Base-by-base conservation (phyloP, 768 basidiomycete genomes). In the Russula earlei region DNA sequence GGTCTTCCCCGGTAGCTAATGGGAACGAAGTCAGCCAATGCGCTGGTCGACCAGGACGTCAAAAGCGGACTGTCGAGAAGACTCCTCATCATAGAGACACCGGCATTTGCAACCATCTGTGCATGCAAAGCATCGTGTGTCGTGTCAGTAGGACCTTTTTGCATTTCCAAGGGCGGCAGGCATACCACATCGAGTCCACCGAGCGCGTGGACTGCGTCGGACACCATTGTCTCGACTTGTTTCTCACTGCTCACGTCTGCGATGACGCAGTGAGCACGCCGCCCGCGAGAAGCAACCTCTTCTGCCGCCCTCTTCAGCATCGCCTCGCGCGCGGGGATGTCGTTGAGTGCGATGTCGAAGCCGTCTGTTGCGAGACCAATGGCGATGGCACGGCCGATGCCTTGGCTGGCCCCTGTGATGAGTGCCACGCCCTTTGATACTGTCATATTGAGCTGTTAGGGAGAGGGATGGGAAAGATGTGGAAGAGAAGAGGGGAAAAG, bases 321-420 rank as follows among this genome's bases (percentile, higher is more conserved):
- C 5, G 64, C 62, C 4, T 48, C 55, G 40, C 69, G 68, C 0
- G 65, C 58, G 0, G 67, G 59, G 7, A 71, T 12, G 24, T 72
- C 69, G 20, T 67, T 74, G 3, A 72, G 52, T 0, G 58, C 62
- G 14, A 72, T 38, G 36, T 70, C 67, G 27, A 64, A 67, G 1
- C 68, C 72, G 31, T 70, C 72, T 11, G 27, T 48, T 1, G 71
- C 71, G n/a, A 71, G 66, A 29, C 66, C 63, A 24, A 73, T 54
- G 10, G 68, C 69, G 4, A 74, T 69, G 17, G 60, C 49, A 15
- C 67, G 66, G 46, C 67, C 44, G 58, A 67, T 56, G 60, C 67
- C 40, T 61, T 64, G 54, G 50, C 66, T 59, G 40, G 55, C 33
- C 57, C 52, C 55, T 11, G 20, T 61, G n/a, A 55, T 33, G 4